Evolutionary conservation across 352 stramenopile genomes (phyloP).

Genomic region (Aphanomyces cochlioides): DNA sequence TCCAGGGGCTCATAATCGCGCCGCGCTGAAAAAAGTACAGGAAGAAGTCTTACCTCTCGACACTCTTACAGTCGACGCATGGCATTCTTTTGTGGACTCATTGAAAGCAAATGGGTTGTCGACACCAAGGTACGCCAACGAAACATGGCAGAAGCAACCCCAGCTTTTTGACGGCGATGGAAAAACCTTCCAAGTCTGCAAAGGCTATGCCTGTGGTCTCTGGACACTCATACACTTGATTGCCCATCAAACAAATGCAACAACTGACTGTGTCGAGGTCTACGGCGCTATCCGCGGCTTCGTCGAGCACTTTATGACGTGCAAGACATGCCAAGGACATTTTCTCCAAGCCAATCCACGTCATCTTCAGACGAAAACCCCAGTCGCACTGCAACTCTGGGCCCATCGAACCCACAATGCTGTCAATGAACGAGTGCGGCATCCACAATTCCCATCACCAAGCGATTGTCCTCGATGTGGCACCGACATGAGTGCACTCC

Average conservation of each 20-base stretch:
- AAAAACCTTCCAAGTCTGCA: constrained; percentile 57
- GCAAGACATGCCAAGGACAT: constrained; percentile 67
- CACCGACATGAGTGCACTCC: constrained; percentile 32
- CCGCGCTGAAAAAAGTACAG: background rate
- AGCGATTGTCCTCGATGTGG: constrained; percentile 67
- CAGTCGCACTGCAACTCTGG: constrained; percentile 64
- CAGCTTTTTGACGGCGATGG: constrained; percentile 63
- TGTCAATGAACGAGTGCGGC: constrained; percentile 68
- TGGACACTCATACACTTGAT: constrained; percentile 87
- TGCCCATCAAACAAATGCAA: constrained; percentile 53
- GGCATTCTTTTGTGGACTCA: constrained; percentile 44
- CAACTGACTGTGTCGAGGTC: constrained; percentile 48
- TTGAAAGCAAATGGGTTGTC: background rate
- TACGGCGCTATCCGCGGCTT: constrained; percentile 72
- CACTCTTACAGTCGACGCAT: constrained; percentile 1
- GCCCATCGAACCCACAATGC: constrained; percentile 80
- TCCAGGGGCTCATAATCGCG: constrained; percentile 64
- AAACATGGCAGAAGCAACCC: constrained; percentile 64
- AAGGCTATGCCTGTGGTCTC: constrained; percentile 73
- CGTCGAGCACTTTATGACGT: constrained; percentile 82
- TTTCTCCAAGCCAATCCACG: constrained; percentile 72
- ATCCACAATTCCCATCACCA: constrained; percentile 68
- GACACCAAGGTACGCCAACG: constrained; percentile 15
- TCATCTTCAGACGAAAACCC: constrained; percentile 60
- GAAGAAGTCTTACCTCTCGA: background rate